These are phyloP conservation scores for Phytophthora brassicae DNA, from an alignment of 352 stramenopile genomes.

Conservation along the genomic window DNA sequence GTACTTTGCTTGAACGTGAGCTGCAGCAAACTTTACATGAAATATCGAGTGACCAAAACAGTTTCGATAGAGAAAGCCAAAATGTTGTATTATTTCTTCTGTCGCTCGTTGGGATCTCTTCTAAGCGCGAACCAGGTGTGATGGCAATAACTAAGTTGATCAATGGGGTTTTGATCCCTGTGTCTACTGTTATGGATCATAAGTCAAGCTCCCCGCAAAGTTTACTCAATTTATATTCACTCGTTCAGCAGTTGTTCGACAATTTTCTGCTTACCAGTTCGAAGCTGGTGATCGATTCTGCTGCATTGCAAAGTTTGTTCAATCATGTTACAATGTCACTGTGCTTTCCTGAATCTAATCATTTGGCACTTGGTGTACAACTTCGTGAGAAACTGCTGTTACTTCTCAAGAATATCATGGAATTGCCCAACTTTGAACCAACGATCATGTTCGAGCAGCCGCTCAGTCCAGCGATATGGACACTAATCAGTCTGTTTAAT, in stretches of 20 bases:
- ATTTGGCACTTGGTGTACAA: background rate
- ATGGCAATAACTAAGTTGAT: conserved; percentile 17
- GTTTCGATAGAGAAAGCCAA: conserved; percentile 32
- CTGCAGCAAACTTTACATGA: conserved; percentile 27
- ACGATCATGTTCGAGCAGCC: conserved; percentile 9
- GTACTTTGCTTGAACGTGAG: conserved; percentile 20
- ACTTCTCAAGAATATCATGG: conserved; percentile 31
- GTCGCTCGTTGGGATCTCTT: conserved; percentile 20
- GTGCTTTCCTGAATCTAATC: background rate
- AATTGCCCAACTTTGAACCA: conserved; percentile 12
- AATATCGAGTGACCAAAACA: conserved; percentile 16
- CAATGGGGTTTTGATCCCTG: conserved; percentile 13
- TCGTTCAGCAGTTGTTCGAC: conserved; percentile 19
- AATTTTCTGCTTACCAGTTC: conserved; percentile 5
- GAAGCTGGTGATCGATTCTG: background rate
- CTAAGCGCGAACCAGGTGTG: background rate
- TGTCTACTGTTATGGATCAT: conserved; percentile 2
- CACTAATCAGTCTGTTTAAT: conserved; percentile 21
- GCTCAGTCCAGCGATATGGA: conserved; percentile 20
- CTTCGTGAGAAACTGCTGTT: conserved; percentile 36
- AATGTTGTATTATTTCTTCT: conserved; percentile 31
- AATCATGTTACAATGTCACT: conserved; percentile 4
- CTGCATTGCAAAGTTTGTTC: conserved; percentile 15
- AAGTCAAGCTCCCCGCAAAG: background rate
- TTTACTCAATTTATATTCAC: conserved; percentile 17